These are phyloP conservation scores for Saccharomyces hybrid DNA, from an alignment of 1,139 yeast species.

Conservation along the genomic window DNA sequence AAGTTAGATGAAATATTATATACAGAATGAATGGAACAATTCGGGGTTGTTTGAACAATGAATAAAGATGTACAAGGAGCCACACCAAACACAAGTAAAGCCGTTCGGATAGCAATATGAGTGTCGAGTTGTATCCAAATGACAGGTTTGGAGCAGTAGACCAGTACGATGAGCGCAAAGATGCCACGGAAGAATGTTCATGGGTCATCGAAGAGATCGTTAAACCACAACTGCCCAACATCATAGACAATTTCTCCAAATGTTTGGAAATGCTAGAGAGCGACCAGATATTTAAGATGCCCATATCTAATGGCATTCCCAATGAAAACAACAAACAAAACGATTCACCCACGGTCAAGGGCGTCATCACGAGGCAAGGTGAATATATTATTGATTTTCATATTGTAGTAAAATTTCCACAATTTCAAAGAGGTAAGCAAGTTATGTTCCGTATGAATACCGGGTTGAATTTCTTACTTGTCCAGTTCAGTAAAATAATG, in stretches of 20 bases:
- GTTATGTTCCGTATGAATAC: constrained; percentile 21
- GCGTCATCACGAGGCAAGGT: constrained; percentile 26
- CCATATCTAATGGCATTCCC: constrained; percentile 23
- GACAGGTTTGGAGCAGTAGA: constrained; percentile 17
- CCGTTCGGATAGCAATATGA: constrained; percentile 15
- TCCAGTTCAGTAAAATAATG: constrained; percentile 20
- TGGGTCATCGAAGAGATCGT: constrained; percentile 35
- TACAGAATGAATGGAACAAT: background rate
- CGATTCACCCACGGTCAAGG: constrained; percentile 21
- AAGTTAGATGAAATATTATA: background rate
- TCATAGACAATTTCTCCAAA: constrained; percentile 32
- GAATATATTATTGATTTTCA: constrained; percentile 26
- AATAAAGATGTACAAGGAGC: background rate
- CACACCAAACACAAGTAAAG: background rate
- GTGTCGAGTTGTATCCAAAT: constrained; percentile 27
- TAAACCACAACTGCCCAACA: constrained; percentile 34
- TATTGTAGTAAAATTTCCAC: constrained; percentile 25
- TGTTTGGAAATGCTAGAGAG: constrained; percentile 32
- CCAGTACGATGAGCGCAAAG: constrained; percentile 8
- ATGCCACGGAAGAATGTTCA: constrained; percentile 18
- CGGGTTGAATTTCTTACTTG: constrained; percentile 16
- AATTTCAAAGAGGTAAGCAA: constrained; percentile 26
- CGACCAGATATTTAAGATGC: constrained; percentile 28
- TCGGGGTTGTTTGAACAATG: background rate
- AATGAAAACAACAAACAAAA: constrained; percentile 12